Percentiles rank a stretch among this genome's conserved stretches.
phyloP scores from a whole-genome alignment of 2,329 filamentous ascomycete genomes.

The Curvularia verruculosa region DNA sequence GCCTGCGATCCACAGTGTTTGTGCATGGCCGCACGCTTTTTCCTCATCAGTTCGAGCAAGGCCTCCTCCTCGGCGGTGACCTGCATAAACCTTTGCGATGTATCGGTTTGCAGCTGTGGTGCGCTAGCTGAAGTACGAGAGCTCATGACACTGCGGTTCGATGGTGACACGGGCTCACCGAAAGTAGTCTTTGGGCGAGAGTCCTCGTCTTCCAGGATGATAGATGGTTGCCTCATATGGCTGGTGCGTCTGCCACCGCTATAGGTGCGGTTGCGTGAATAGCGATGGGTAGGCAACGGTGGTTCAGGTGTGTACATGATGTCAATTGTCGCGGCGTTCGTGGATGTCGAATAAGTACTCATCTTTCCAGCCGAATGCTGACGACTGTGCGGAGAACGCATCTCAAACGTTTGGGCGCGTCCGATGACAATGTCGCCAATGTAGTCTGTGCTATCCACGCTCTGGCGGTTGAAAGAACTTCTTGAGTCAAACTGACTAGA shows the following conservation, averaged over 20 bases:
- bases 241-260: constrained; percentile 35
- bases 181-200: constrained; percentile 39
- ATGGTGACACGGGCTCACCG: constrained; percentile 32
- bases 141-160: constrained; percentile 38
- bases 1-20: constrained; percentile 48
- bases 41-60: constrained; percentile 57
- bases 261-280: constrained; percentile 24
- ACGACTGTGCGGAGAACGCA: constrained; percentile 32
- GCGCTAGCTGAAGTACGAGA: constrained; percentile 43
- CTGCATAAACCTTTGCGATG: constrained; percentile 51
- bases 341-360: constrained; percentile 44
- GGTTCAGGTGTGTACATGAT: constrained; percentile 47
- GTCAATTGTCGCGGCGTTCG: constrained; percentile 48
- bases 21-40: constrained; percentile 56
- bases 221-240: constrained; percentile 47
- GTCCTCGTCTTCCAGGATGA: constrained; percentile 45
- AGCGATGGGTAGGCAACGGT: constrained; percentile 26
- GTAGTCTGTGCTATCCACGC: constrained; percentile 43
- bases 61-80: constrained; percentile 59
- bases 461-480: constrained; percentile 38
- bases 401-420: constrained; percentile 46
- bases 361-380: constrained; percentile 39
- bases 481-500: constrained; percentile 13
- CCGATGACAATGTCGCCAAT: constrained; percentile 46
- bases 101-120: constrained; percentile 37